These are phyloP conservation scores for Clitopilus hobsonii DNA, from an alignment of 768 basidiomycete genomes.

Conservation along the genomic window DNA sequence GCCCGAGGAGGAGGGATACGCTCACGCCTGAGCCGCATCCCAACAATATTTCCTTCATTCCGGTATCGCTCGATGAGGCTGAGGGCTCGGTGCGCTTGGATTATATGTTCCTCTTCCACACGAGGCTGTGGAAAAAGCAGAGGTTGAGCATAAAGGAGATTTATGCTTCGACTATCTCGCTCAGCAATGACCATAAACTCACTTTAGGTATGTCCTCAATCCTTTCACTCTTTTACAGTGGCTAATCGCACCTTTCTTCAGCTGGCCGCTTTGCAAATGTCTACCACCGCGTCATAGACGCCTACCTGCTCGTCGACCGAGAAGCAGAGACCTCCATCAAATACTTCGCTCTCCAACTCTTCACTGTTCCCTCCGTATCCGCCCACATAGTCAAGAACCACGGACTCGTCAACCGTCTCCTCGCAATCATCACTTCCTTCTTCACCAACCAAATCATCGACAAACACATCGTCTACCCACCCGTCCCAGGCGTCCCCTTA, in stretches of 20 bases:
- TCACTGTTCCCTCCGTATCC: slow-evolving; percentile 86
- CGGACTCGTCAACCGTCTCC: slow-evolving; percentile 68
- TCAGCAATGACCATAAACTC: slow-evolving; percentile 71
- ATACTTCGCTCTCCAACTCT: slow-evolving; percentile 88
- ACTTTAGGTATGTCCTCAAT: slow-evolving; percentile 58
- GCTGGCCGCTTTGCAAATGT: slow-evolving; percentile 81
- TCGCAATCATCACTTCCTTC: slow-evolving; percentile 84
- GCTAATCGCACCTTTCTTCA: slow-evolving; percentile 19
- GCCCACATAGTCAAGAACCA: slow-evolving; percentile 72
- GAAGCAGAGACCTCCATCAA: slow-evolving; percentile 96
- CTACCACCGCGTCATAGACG: slow-evolving; percentile 84
- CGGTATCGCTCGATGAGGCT: slow-evolving; percentile 36
- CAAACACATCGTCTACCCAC: slow-evolving; percentile 56
- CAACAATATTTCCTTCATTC: slow-evolving; percentile 32
- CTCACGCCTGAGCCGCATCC: no score
- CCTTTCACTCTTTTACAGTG: neutral
- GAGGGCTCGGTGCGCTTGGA: slow-evolving; percentile 62
- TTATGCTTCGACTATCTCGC: slow-evolving; percentile 67
- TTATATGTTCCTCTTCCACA: slow-evolving; percentile 76
- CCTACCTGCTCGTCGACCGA: slow-evolving; percentile 88
- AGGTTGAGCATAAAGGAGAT: slow-evolving; percentile 78
- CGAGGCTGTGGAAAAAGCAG: slow-evolving; percentile 81
- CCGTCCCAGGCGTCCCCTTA: slow-evolving; percentile 29
- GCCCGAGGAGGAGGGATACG: slow-evolving; percentile 52
- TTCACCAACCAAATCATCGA: slow-evolving; percentile 87